A percentile compares a stretch with the other conserved stretches of the same genome.
Evolutionary conservation across 2,329 filamentous ascomycete genomes (phyloP).

Genomic region (Cephalotrichum gorgonifer): DNA sequence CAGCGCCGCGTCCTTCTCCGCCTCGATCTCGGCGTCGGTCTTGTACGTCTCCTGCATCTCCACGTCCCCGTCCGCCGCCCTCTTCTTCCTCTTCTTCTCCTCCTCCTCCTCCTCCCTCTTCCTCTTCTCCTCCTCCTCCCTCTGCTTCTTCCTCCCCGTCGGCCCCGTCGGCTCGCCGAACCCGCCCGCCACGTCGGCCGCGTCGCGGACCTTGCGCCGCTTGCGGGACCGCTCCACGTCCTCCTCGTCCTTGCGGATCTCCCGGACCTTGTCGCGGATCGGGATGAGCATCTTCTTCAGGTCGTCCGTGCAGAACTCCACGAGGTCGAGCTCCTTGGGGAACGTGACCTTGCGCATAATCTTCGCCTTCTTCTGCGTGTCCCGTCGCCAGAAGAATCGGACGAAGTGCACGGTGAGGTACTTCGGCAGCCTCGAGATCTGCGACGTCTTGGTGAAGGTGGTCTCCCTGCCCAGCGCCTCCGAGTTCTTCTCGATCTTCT

Average conservation of each 20-base stretch:
- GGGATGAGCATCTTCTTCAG: conserved; percentile 74
- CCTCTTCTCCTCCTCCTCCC: conserved; percentile 31
- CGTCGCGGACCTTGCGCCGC: conserved; percentile 56
- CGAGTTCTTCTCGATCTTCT: conserved; percentile 87
- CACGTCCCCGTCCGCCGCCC: conserved; percentile 49
- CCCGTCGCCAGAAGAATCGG: conserved; percentile 94
- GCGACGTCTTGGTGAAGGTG: conserved; percentile 81
- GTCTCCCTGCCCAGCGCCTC: conserved; percentile 67
- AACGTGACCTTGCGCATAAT: conserved; percentile 99
- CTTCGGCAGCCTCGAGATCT: conserved; percentile 82
- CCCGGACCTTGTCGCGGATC: conserved; percentile 91
- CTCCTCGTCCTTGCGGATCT: conserved; percentile 88
- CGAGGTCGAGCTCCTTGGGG: conserved; percentile 80
- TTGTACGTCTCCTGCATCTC: conserved; percentile 73
- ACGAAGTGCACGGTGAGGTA: conserved; percentile 97
- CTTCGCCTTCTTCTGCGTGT: conserved; percentile 96
- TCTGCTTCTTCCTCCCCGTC: conserved; percentile 35
- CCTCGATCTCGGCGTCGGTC: conserved; percentile 87
- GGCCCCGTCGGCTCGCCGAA: conserved; percentile 41
- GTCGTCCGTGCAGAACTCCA: conserved; percentile 92
- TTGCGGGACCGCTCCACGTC: conserved; percentile 88
- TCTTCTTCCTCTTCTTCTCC: conserved; percentile 14
- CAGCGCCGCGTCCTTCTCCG: conserved; percentile 67
- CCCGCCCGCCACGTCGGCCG: conserved; percentile 25
- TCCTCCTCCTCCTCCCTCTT: conserved; percentile 25